Evolutionary conservation across 208 protist species (phyloP), one percentile per base, ranked within the genome.

Genomic region (Kentomonas sorsogonicus): DNA sequence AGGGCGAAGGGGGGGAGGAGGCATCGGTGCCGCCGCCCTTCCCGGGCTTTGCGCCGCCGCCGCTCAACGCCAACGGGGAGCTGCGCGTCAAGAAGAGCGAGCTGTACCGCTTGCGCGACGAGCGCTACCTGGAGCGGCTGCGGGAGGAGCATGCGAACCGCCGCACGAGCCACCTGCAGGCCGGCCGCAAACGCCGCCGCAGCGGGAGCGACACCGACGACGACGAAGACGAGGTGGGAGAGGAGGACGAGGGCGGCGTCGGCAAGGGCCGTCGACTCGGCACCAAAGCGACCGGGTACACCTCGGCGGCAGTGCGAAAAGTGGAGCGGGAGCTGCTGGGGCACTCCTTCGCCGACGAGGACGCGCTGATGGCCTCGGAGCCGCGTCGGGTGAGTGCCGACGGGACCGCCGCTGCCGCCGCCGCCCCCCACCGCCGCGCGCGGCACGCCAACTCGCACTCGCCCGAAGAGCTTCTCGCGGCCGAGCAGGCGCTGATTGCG

Each of bases 41-140:
- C 3, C 15, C 9, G 3, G 38, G 7, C 15, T 9, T 9, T 2
- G 7, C 38, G 38, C 38, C 3, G 20, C 31, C 11, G n/a, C 80
- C 79, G 9, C 52, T 80, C 25, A 68, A 86, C 53, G 62, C 75
- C 13, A 40, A 68, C 39, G 79, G 77, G 2, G 29, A 68, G 10
- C 48, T 90, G 44, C 73, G 67, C 48, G 81, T 94, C 63, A 94
- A 91, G 58, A 90, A 91, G 51, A 91, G 72, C 29, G 83, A 94
- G 29, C 72, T 86, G 33, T 94, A 78, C 69, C 80, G 79, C 31
- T 79, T 94, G 72, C 73, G 83, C 25, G 87, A 94, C 51, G 58
- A 73, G 68, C 77, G 86, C 20, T 86, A 90, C 50, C 68, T 94
- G 18, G 87, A 94, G 16, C 69, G 77, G 39, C 65, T 89, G 48